Conservation (phyloP, 2,329 filamentous ascomycete genomes). For the Colletotrichum zoysiae region DNA sequence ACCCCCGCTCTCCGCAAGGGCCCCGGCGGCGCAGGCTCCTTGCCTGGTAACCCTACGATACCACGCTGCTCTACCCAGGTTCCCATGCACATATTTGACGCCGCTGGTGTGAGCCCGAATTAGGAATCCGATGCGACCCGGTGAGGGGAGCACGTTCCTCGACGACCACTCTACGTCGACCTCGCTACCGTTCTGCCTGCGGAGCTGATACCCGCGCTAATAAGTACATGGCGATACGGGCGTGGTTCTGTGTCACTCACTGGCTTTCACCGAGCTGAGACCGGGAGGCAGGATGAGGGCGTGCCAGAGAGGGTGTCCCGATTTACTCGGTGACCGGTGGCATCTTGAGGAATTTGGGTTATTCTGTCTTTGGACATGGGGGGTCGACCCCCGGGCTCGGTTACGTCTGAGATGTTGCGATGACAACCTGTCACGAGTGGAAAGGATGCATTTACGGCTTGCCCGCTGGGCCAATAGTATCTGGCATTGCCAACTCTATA, state of each 20-base stretch:
- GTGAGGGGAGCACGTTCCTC: constrained; percentile 59
- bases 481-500: not conserved
- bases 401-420: not conserved
- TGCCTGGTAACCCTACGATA: constrained; percentile 61
- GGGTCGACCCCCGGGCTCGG: too few relatives aligned
- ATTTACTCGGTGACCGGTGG: constrained; percentile 45
- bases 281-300: not conserved
- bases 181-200: constrained; percentile 61
- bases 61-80: not conserved
- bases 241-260: constrained; percentile 48
- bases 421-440: not conserved
- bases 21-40: not conserved
- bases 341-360: constrained; percentile 38
- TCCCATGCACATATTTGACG: not conserved
- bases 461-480: not conserved
- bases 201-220: constrained; percentile 59
- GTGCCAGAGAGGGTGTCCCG: constrained; percentile 16
- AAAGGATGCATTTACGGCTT: not conserved
- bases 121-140: constrained; percentile 68
- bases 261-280: not conserved
- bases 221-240: constrained; percentile 65
- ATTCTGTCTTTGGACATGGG: not conserved
- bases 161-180: constrained; percentile 57
- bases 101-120: constrained; percentile 56
- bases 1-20: too few relatives aligned